These are phyloP conservation scores for Fagopyrum tataricum DNA, from an alignment of 148 eudicot genomes.

Conservation along the genomic window DNA sequence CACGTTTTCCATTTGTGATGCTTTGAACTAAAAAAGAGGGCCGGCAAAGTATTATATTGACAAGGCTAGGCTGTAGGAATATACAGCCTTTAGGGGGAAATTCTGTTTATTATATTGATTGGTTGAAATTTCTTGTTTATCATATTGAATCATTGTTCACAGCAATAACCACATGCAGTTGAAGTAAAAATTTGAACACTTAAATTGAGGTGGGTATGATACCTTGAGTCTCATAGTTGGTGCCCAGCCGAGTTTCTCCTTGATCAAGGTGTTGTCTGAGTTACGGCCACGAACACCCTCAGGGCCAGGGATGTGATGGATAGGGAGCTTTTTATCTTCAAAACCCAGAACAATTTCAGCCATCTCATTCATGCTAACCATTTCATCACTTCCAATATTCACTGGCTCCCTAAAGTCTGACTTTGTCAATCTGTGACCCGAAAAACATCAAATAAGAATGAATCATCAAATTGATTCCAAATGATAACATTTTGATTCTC, in stretches of 20 bases:
- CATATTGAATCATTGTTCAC: too few species aligned
- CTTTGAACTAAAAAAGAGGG: too few species aligned
- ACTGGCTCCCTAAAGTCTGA: constrained; percentile 92
- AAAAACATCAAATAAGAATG: not conserved
- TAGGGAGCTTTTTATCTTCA: constrained; percentile 68
- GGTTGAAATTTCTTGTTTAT: too few species aligned
- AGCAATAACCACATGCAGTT: too few species aligned
- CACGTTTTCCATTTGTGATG: too few species aligned
- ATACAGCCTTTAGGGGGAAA: too few species aligned
- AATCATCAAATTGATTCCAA: not conserved
- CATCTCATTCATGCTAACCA: constrained; percentile 99
- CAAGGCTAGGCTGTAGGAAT: too few species aligned
- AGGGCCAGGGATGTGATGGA: constrained; percentile 95
- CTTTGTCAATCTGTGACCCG: constrained; percentile 56
- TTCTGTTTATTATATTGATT: too few species aligned
- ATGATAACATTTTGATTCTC: not conserved
- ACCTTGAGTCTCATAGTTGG: constrained; percentile 93
- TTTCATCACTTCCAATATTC: constrained; percentile 95
- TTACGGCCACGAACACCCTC: constrained; percentile 98
- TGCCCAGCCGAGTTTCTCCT: constrained; percentile 98
- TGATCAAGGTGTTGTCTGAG: constrained; percentile 89
- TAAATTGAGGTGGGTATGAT: not conserved
- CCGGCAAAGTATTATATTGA: too few species aligned
- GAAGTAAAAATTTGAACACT: not conserved
- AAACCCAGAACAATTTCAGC: constrained; percentile 90